These are phyloP conservation scores for Oryza brachyantha DNA, from an alignment of 176 grass and related monocot genomes.

Conservation along the genomic window DNA sequence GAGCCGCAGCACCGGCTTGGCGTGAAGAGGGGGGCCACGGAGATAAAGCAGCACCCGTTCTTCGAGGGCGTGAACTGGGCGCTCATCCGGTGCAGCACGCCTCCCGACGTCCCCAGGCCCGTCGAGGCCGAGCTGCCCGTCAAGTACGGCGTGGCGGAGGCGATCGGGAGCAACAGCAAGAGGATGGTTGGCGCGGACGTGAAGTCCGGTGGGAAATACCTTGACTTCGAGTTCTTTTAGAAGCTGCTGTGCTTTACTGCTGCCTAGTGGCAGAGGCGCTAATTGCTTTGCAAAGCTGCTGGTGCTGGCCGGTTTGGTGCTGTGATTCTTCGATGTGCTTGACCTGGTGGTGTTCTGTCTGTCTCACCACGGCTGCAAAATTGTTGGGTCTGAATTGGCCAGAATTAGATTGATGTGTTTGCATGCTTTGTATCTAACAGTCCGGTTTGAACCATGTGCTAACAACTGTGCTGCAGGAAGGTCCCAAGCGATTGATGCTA, in stretches of 20 bases:
- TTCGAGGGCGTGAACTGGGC: constrained; percentile 98
- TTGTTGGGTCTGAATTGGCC: constrained; percentile 28
- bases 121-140: constrained; percentile 62
- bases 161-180: constrained; percentile 54
- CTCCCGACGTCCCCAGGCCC: constrained; percentile 75
- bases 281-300: constrained; percentile 33
- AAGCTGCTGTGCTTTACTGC: neutral
- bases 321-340: constrained; percentile 29
- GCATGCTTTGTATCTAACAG: too few relatives aligned
- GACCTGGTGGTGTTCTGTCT: constrained; percentile 30
- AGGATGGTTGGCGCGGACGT: constrained; percentile 55
- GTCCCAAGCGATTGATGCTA: neutral
- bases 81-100: constrained; percentile 84
- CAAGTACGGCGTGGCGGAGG: constrained; percentile 52
- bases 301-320: constrained; percentile 35
- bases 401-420: constrained; percentile 24
- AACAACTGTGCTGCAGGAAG: neutral
- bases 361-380: neutral
- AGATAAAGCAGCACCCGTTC: constrained; percentile 95
- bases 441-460: too few relatives aligned
- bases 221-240: constrained; percentile 99
- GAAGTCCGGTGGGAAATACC: constrained; percentile 70
- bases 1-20: constrained; percentile 84
- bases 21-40: constrained; percentile 81
- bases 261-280: neutral